Conservation (phyloP, 805 yeast species). For the Saccharomycopsis malanga region DNA sequence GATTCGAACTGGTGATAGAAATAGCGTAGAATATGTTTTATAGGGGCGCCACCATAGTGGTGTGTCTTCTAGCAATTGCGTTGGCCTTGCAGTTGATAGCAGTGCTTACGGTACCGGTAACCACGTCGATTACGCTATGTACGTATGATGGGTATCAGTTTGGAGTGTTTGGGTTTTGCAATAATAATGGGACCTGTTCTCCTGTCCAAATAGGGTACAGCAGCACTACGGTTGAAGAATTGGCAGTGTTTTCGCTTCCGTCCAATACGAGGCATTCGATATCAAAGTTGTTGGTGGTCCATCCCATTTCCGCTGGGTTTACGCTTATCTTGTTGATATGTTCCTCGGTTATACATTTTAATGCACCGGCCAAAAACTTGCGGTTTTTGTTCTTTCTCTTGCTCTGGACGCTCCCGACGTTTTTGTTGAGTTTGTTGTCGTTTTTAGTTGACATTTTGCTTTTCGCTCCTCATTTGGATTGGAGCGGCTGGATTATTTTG, state of each 20-base stretch:
- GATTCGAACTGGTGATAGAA: no score
- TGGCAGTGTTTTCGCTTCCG: constrained; percentile 43
- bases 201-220: constrained; percentile 38
- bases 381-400: constrained; percentile 35
- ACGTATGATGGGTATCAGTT: constrained; percentile 43
- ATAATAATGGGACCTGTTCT: constrained; percentile 33
- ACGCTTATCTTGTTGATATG: constrained; percentile 37
- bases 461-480: constrained; percentile 66
- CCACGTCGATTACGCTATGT: constrained; percentile 42
- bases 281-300: constrained; percentile 57
- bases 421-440: constrained; percentile 61
- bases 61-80: constrained; percentile 30
- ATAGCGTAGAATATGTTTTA: no score
- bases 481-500: constrained; percentile 82
- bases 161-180: constrained; percentile 70
- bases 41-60: not conserved
- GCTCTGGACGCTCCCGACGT: constrained; percentile 58
- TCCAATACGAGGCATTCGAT: constrained; percentile 52
- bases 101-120: constrained; percentile 54
- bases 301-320: constrained; percentile 55
- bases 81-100: constrained; percentile 54
- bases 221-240: constrained; percentile 28
- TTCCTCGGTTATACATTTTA: constrained; percentile 35
- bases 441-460: constrained; percentile 76
- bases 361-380: constrained; percentile 16